Base-by-base conservation (phyloP, 148 eudicot genomes). In the Euryodendron excelsum region DNA sequence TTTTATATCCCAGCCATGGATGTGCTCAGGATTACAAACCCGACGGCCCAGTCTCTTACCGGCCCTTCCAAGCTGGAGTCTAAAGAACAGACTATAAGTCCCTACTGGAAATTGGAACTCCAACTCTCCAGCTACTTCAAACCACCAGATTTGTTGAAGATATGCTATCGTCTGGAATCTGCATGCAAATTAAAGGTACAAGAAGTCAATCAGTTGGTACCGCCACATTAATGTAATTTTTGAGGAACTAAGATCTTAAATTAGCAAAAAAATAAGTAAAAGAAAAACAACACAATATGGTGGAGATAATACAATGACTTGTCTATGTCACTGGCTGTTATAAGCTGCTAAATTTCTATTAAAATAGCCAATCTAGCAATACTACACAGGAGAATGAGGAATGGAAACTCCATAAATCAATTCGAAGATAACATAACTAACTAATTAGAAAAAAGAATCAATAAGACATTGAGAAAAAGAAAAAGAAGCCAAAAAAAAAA, bases 71-170 rank as follows among this genome's bases (percentile, higher is more conserved):
- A 92, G 92, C 47, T 88, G 91, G 23, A 94, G 87, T 25, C 95
- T 74, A 78, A 94, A 94, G 77, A 85, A 92, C 8, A 92, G 80
- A 69, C 91, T 88, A 78, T 92, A 94, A 10, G 88, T 87, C 69
- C 96, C 98, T 74, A 33, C 5, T 8, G 98, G 98, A 69, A 94
- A 84, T 52, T 86, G 82, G 86, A 94, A 94, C 37, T 92, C 95
- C 13, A 92, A 25, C 58, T 91, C 92, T n/a, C 98, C 98, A 48
- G 80, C 85, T 2, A 91, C 91, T 81, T 94, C 93, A 62, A 94
- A 82, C 98, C 98, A 94, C 98, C 98, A 94, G 37, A 92, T 91
- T 76, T 94, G 98, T 71, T 86, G 86, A 30, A 94, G 97, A 79
- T 91, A 94, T 65, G 98, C 98, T 37, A 94, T 80, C 64, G 91